Evolutionary conservation across 495 filamentous ascomycete genomes (phyloP).

Genomic region (Xylaria sp.): DNA sequence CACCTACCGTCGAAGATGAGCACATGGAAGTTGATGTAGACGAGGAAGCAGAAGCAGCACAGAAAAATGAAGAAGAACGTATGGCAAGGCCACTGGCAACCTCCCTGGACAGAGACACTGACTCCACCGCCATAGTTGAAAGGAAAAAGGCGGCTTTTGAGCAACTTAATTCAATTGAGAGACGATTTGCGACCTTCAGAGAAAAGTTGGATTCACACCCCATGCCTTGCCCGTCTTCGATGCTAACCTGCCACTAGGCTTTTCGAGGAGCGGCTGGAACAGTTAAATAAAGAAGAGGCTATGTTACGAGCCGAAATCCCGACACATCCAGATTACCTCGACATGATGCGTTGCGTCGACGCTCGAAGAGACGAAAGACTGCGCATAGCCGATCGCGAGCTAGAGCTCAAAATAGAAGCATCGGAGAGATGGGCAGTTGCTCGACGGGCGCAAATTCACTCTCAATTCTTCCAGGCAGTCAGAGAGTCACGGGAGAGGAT

Average conservation of each 20-base stretch:
- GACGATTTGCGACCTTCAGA: conserved; percentile 81
- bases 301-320: conserved; percentile 77
- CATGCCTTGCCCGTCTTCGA: not conserved
- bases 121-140: conserved; percentile 63
- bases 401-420: conserved; percentile 73
- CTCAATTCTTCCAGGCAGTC: conserved; percentile 83
- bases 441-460: conserved; percentile 80
- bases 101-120: conserved; percentile 40
- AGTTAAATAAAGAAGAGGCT: conserved; percentile 81
- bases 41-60: conserved; percentile 60
- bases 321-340: conserved; percentile 87
- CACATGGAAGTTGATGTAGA: conserved; percentile 57
- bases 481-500: conserved; percentile 81
- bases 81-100: conserved; percentile 43
- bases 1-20: conserved; percentile 53
- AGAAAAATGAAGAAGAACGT: conserved; percentile 79
- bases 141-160: conserved; percentile 84
- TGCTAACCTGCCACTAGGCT: conserved; percentile 60
- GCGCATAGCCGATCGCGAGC: conserved; percentile 71
- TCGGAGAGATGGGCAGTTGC: conserved; percentile 77
- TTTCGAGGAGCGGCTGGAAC: conserved; percentile 83
- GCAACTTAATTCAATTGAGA: conserved; percentile 77
- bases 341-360: conserved; percentile 83
- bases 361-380: conserved; percentile 80
- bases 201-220: conserved; percentile 70